Conservation (phyloP, 768 basidiomycete species). For the Gyrodon lividus region DNA sequence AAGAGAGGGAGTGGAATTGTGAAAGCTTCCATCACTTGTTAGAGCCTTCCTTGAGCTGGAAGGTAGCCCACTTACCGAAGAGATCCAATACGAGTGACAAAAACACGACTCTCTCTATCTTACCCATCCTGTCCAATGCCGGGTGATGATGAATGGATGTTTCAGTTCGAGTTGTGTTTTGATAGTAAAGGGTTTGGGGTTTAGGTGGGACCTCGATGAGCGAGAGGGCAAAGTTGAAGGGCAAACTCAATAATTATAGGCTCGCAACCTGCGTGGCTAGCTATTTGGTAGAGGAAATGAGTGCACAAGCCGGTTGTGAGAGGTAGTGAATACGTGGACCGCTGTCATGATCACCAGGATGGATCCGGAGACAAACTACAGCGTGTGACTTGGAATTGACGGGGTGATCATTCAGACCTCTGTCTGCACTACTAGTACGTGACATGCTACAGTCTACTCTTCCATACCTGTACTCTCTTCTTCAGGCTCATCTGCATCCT, state of each 20-base stretch:
- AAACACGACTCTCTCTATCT: conserved; percentile 83
- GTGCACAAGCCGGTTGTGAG: neutral
- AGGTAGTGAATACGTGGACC: neutral
- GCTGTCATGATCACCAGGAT: neutral
- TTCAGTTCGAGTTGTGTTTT: neutral
- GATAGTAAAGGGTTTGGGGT: neutral
- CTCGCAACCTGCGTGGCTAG: neutral
- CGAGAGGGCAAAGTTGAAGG: too few relatives aligned
- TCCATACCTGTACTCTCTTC: conserved; percentile 7
- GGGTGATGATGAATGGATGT: neutral
- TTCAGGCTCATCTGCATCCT: conserved; percentile 26
- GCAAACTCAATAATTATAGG: too few relatives aligned
- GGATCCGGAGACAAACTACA: neutral
- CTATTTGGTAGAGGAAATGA: neutral
- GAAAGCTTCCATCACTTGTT: conserved; percentile 57
- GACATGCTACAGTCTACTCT: neutral
- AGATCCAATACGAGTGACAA: conserved; percentile 89
- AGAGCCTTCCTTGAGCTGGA: conserved; percentile 3
- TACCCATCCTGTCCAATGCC: conserved; percentile 54
- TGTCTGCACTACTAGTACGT: neutral
- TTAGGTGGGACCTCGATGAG: neutral
- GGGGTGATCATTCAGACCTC: neutral
- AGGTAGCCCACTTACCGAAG: conserved; percentile 45
- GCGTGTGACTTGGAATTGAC: neutral
- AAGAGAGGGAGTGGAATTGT: conserved; percentile 96